Base-by-base conservation (phyloP, 2,329 filamentous ascomycete genomes). In the Botrytis hyacinthi region DNA sequence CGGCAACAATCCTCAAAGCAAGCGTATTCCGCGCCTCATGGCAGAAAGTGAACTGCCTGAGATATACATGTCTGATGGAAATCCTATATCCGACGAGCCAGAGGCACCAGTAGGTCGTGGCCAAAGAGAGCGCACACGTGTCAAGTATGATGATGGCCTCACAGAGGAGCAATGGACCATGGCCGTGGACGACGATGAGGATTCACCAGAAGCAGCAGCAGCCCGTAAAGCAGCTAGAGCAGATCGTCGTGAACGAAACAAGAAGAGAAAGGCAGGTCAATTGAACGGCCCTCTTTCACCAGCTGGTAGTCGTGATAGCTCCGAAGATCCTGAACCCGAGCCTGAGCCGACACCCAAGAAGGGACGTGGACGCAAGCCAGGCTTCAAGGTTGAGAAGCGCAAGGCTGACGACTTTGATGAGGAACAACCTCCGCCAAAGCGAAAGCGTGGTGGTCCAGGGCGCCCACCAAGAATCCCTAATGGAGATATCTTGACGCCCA, bases 131-230 rank as follows among this genome's bases (percentile, higher is more conserved):
- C 91, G 97, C 75, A 98, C 94, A 77, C 91, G 94, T 80, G 95
- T 98, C 79, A 93, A 92, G 82, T 99, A 99, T 79, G 96, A 99
- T 79, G 96, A 99, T 80, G 96, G 97, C 70, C 89, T 99, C 44
- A 98, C 96, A 0, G 97, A 99, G 84, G 96, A 99, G 84, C 97
- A 99, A 83, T 99, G 96, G 96, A 88, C 98, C 70, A 95, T 97
- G 86, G 96, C 96, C 71, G 95, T 99, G 46, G 96, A 99, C 81
- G 95, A 97, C 75, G 95, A 98, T 69, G 96, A 99, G 1, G 96
- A 99, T 81, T 91, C 90, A 0, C 94, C 97, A 44, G 96, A 98
- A 81, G 95, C 94, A 71, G 96, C 96, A 3, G 95, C 97, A 54
- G 93, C 93, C 51, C 91, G 96, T 59, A 98, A 98, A 80, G 91